Base-by-base conservation (phyloP, 108 stramenopile genomes). In the Skeletonema menzelii region DNA sequence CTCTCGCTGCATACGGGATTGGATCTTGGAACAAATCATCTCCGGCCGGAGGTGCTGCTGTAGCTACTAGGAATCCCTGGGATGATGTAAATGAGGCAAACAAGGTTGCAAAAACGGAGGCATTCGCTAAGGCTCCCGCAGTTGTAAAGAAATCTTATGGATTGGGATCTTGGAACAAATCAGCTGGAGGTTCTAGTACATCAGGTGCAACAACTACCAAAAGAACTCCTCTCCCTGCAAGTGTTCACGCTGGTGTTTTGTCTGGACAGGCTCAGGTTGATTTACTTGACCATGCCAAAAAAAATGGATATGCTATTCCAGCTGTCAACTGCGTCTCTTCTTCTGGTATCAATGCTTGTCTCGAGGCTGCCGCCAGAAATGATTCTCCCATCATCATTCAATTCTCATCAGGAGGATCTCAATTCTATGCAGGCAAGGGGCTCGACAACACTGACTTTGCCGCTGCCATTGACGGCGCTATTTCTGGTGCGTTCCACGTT, bases 401-500 rank as follows among this genome's bases (percentile, higher is more conserved):
- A 67, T 93, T 92, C 79, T 87, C 86, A 27, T 83, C 84, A 32
- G 91, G 91, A 56, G 91, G 90, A 49, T 86, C 86, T 61, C 40
- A 83, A 77, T 96, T 95, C 86, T 91, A 91, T 71, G 96, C 86
- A 22, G 96, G 96, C 64, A 96, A 96, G 79, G 86, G 79, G 31
- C 70, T 91, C 55, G 86, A 88, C 81, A 95, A 96, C 87, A 73
- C 60, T 57, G 71, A 89, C 63, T 86, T 87, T 81, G 31, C 63
- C 27, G 94, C 94, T 8, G 83, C 91, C 59, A 87, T 96, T 80
- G 94, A 92, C 26, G 96, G 96, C 17, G 84, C 87, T 57, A 85
- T 96, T 38, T 88, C 91, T 27, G 91, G 92, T 32, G 96, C 96
- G 34, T 87, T 91, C 58, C 96, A 96, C 75, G 92, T 95, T 3